Base-by-base conservation (phyloP, 768 basidiomycete species). In the Stropharia rugosoannulata region DNA sequence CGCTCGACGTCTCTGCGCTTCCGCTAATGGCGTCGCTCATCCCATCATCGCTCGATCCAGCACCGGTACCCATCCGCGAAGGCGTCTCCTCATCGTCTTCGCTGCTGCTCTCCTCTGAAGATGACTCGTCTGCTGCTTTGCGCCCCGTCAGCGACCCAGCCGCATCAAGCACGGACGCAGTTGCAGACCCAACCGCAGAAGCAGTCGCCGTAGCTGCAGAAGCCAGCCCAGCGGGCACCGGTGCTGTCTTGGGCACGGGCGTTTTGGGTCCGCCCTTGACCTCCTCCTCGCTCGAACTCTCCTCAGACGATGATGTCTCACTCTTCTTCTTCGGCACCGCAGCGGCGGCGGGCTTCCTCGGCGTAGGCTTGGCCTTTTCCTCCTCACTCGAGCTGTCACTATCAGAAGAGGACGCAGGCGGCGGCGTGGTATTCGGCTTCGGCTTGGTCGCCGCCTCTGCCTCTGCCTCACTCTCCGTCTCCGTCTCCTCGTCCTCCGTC, bases 401-500 rank as follows among this genome's bases (percentile, higher is more conserved):
- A 5, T 45, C 43, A 32, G 29, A 32, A 6, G 29, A 32, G 7
- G 29, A 32, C 29, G 29, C 6, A 32, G 29, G 32, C 38, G 39
- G 49, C 40, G 47, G 32, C 19, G 56, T 36, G 32, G 37, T 58
- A 46, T 52, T 49, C 43, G 53, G 54, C 13, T 57, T 51, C 7
- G 32, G 36, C 35, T 58, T 47, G 36, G 25, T 54, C 16, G 56
- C 57, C 9, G 51, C 56, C 42, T 55, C 47, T 4, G 48, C 60
- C 51, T 36, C 59, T 52, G 37, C 56, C 41, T 64, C 66, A 38
- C 63, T 65, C 9, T 66, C 63, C n/a, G 46, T 54, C 25, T 66
- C 68, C 16, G 60, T 57, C 8, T 68, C 69, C 22, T 22, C 46
- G 62, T 62, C n/a, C 63, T 67, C 66, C 10, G 56, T 63, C 32